Evolutionary conservation across 2,329 filamentous ascomycete genomes (phyloP).

Genomic region (Aotearoamyces nothofagi): DNA sequence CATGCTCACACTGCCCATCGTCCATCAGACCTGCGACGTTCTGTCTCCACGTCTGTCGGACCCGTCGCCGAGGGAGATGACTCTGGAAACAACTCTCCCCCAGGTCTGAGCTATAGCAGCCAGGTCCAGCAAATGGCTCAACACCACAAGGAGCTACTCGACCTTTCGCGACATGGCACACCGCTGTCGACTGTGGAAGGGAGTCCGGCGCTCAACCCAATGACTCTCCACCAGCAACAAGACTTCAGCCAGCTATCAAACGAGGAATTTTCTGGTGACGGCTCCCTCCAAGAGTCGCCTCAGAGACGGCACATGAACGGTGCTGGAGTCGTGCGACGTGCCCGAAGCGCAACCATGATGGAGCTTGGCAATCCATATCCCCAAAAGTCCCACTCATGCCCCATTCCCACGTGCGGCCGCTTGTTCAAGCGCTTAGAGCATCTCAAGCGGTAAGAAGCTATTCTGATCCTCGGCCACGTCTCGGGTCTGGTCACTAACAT

Average conservation of each 20-base stretch:
- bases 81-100: constrained; percentile 63
- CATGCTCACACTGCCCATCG: constrained; percentile 50
- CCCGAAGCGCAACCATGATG: constrained; percentile 89
- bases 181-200: constrained; percentile 74
- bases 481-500: constrained; percentile 29
- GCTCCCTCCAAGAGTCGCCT: constrained; percentile 41
- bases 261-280: constrained; percentile 44
- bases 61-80: constrained; percentile 71
- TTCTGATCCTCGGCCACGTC: constrained; percentile 21
- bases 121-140: constrained; percentile 47
- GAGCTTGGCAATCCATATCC: constrained; percentile 82
- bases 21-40: constrained; percentile 81
- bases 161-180: constrained; percentile 83
- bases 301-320: constrained; percentile 55
- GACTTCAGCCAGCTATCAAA: constrained; percentile 49
- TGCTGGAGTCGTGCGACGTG: constrained; percentile 68
- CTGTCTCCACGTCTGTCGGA: constrained; percentile 75
- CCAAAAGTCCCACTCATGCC: constrained; percentile 96
- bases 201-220: constrained; percentile 57
- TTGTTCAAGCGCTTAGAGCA: constrained; percentile 99
- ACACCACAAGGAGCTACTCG: constrained; percentile 66
- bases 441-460: constrained; percentile 76
- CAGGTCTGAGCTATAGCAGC: constrained; percentile 58
- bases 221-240: constrained; percentile 54
- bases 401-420: constrained; percentile 94